A percentile compares a stretch with the other conserved stretches of the same genome.
Conservation (phyloP, 805 yeast genomes). For the Candida andamanensis region DNA sequence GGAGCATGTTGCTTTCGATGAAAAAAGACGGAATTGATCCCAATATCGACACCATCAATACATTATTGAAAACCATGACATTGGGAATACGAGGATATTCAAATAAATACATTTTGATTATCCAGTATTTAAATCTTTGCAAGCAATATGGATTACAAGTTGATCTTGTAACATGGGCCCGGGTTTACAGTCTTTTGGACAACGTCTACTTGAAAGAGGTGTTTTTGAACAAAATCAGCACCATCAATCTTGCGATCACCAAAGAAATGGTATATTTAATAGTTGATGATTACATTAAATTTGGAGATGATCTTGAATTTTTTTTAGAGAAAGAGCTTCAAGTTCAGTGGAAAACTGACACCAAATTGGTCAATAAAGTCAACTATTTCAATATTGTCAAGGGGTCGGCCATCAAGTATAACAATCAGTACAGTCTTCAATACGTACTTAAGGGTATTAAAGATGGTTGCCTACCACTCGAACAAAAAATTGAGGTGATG, state of each 20-base stretch:
- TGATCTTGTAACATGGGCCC: slow-evolving; percentile 31
- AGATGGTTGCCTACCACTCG: slow-evolving; percentile 1
- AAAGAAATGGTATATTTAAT: slow-evolving; percentile 23
- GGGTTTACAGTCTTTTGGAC: slow-evolving; percentile 33
- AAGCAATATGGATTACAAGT: slow-evolving; percentile 19
- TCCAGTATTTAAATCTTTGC: slow-evolving; percentile 26
- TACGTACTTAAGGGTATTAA: slow-evolving; percentile 8
- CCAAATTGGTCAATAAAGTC: slow-evolving; percentile 25
- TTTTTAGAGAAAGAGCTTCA: slow-evolving; percentile 33
- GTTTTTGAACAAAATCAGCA: slow-evolving; percentile 27
- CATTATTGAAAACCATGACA: slow-evolving; percentile 25
- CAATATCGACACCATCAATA: slow-evolving; percentile 36
- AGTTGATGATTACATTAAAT: slow-evolving; percentile 29
- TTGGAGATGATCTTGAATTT: slow-evolving; percentile 25
- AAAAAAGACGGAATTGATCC: slow-evolving; percentile 37
- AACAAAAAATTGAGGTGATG: slow-evolving; percentile 5
- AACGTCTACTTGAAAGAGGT: slow-evolving; percentile 36
- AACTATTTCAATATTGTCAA: slow-evolving; percentile 12
- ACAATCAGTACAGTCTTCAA: slow-evolving; percentile 1
- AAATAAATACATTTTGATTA: slow-evolving; percentile 27
- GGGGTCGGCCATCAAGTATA: background rate
- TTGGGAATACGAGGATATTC: slow-evolving; percentile 24
- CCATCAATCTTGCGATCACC: slow-evolving; percentile 30
- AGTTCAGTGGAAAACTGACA: slow-evolving; percentile 25
- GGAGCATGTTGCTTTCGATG: slow-evolving; percentile 37